phyloP scores from a whole-genome alignment of 495 filamentous ascomycete species.

The Xylaria flabelliformis region DNA sequence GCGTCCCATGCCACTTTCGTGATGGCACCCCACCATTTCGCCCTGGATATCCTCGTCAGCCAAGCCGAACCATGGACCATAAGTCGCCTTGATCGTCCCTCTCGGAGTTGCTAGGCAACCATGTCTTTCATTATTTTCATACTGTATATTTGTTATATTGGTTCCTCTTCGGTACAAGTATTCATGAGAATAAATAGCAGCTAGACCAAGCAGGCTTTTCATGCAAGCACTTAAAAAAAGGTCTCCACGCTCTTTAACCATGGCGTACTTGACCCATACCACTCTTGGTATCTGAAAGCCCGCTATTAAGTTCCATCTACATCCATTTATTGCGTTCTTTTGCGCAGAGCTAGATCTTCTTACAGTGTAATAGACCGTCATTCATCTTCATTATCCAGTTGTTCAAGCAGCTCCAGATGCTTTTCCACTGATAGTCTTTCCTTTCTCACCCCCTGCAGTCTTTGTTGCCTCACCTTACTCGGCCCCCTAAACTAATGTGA shows the following conservation, averaged over 20 bases:
- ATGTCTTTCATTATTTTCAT: constrained; percentile 32
- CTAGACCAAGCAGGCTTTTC: constrained; percentile 36
- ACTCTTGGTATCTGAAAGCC: constrained; percentile 29
- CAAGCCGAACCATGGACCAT: constrained; percentile 33
- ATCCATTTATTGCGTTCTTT: constrained; percentile 32
- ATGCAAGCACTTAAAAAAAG: constrained; percentile 47
- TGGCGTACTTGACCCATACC: constrained; percentile 27
- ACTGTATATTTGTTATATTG: constrained; percentile 31
- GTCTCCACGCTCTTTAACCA: constrained; percentile 26
- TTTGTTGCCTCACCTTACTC: constrained; percentile 38
- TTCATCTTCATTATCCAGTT: constrained; percentile 36
- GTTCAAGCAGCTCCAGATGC: constrained; percentile 32
- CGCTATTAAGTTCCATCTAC: constrained; percentile 23
- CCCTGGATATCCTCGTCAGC: constrained; percentile 36
- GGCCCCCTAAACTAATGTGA: constrained; percentile 38
- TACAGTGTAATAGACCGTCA: constrained; percentile 26
- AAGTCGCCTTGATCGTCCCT: constrained; percentile 32
- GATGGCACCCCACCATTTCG: constrained; percentile 34
- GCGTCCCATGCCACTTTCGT: constrained; percentile 43
- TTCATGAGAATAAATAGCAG: constrained; percentile 21
- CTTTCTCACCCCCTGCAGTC: constrained; percentile 36
- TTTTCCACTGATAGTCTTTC: constrained; percentile 30
- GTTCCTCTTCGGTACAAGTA: not conserved
- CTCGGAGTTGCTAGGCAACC: constrained; percentile 43
- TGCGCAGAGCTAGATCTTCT: constrained; percentile 30